Conservation (phyloP, 495 filamentous ascomycete genomes). For the Penicillium angulare region DNA sequence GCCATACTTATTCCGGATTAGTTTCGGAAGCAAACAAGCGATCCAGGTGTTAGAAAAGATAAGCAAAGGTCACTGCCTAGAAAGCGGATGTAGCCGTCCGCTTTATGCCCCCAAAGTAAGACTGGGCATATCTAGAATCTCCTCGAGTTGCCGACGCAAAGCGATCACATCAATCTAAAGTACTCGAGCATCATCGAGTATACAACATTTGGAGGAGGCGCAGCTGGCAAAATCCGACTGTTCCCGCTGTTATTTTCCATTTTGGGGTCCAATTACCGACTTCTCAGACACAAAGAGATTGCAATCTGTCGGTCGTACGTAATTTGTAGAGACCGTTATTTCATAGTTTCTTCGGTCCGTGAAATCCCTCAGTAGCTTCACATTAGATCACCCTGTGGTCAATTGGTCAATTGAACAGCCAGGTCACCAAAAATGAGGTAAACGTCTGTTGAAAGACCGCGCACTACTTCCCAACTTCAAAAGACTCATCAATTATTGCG, state of each 20-base stretch:
- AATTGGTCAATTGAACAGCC: no score
- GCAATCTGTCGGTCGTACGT: not conserved
- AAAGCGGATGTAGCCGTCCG: not conserved
- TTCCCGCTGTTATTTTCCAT: no score
- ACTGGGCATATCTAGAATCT: not conserved
- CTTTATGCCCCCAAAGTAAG: conserved; percentile 8
- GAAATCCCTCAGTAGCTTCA: not conserved
- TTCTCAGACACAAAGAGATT: not conserved
- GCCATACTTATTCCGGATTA: not conserved
- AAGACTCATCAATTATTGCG: no score
- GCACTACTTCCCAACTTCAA: no score
- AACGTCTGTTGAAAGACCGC: no score
- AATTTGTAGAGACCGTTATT: not conserved
- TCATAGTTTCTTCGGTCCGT: no score
- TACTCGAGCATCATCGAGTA: not conserved
- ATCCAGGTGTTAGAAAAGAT: not conserved
- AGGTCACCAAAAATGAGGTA: no score
- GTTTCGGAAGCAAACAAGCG: not conserved
- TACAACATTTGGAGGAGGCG: not conserved
- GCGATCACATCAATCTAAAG: not conserved
- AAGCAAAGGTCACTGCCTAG: not conserved
- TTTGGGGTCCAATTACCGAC: not conserved
- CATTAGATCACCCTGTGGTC: no score
- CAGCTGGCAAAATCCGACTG: not conserved
- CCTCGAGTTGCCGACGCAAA: not conserved